These are phyloP conservation scores for Trametes maxima DNA, from an alignment of 768 basidiomycete species.

Conservation along the genomic window DNA sequence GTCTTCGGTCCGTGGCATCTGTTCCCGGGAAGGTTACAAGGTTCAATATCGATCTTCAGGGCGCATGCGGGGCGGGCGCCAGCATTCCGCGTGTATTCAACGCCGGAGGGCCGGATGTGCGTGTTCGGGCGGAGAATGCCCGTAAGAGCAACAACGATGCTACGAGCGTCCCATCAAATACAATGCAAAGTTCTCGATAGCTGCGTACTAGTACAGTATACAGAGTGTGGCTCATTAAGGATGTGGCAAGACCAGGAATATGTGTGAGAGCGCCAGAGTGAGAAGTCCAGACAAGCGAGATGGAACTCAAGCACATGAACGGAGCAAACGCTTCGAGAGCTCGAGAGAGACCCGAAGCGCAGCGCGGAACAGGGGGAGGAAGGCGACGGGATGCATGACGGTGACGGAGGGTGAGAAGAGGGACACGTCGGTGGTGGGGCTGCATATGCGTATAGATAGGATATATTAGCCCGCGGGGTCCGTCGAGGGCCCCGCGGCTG, in stretches of 20 bases:
- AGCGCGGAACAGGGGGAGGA: background rate
- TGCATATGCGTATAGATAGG: conserved; percentile 21
- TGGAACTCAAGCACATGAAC: conserved; percentile 4
- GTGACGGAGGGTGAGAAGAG: background rate
- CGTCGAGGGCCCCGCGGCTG: conserved; percentile 8
- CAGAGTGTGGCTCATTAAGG: background rate
- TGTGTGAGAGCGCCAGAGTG: background rate
- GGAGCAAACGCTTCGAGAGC: conserved; percentile 1
- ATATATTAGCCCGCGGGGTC: conserved; percentile 19
- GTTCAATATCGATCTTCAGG: conserved; percentile 1
- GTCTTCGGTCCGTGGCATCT: conserved; percentile 2
- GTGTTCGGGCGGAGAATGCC: background rate
- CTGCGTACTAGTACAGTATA: conserved; percentile 7
- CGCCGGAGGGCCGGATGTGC: background rate
- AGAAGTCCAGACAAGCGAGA: background rate
- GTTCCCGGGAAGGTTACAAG: background rate
- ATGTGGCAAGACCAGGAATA: background rate
- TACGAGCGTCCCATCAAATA: too few species aligned
- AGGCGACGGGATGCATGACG: background rate
- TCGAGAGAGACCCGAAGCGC: background rate
- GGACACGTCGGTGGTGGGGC: conserved; percentile 1
- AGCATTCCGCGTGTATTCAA: background rate
- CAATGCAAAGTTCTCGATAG: too few species aligned
- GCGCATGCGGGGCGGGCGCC: too few species aligned
- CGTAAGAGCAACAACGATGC: too few species aligned